Percentiles rank a stretch among this genome's conserved stretches.
These are phyloP conservation scores for Samsoniella hepiali DNA, from an alignment of 2,329 filamentous ascomycete genomes.

Conservation along the genomic window DNA sequence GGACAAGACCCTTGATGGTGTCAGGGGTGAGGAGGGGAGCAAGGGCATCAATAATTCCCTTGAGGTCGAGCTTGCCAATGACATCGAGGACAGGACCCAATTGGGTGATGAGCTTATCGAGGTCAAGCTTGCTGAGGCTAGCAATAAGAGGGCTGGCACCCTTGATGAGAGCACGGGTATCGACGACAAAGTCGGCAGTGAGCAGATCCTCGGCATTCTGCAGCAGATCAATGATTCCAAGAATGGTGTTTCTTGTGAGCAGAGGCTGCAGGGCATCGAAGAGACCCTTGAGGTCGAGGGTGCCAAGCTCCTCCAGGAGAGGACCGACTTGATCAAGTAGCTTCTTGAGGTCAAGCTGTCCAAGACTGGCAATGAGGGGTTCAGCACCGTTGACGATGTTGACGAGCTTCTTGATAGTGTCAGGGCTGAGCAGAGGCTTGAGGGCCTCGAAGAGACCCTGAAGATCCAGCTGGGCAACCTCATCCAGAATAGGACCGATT, in stretches of 20 bases:
- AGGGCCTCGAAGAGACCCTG: slow-evolving; percentile 32
- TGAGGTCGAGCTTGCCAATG: slow-evolving; percentile 31
- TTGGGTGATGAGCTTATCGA: slow-evolving; percentile 21
- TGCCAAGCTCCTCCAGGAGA: slow-evolving; percentile 25
- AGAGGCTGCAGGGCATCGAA: slow-evolving; percentile 29
- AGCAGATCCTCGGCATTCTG: slow-evolving; percentile 32
- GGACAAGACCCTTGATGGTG: slow-evolving; percentile 31
- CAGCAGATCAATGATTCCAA: slow-evolving; percentile 34
- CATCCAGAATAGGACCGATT: slow-evolving; percentile 27
- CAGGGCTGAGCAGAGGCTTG: slow-evolving; percentile 32
- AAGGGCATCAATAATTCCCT: slow-evolving; percentile 28
- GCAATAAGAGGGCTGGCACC: slow-evolving; percentile 31
- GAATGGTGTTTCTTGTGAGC: slow-evolving; percentile 31
- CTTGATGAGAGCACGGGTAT: slow-evolving; percentile 28
- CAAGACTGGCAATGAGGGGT: slow-evolving; percentile 25
- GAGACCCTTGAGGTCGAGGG: slow-evolving; percentile 31
- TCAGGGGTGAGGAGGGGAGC: slow-evolving; percentile 28
- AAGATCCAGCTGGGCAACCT: slow-evolving; percentile 29
- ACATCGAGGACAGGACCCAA: slow-evolving; percentile 26
- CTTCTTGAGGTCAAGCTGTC: slow-evolving; percentile 23
- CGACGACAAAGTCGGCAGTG: slow-evolving; percentile 27
- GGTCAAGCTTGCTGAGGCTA: slow-evolving; percentile 19
- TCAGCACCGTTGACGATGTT: slow-evolving; percentile 19
- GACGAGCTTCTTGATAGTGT: slow-evolving; percentile 28
- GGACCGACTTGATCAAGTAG: slow-evolving; percentile 25